phyloP scores from a whole-genome alignment of 768 basidiomycete genomes.

The Suillus subalutaceus region DNA sequence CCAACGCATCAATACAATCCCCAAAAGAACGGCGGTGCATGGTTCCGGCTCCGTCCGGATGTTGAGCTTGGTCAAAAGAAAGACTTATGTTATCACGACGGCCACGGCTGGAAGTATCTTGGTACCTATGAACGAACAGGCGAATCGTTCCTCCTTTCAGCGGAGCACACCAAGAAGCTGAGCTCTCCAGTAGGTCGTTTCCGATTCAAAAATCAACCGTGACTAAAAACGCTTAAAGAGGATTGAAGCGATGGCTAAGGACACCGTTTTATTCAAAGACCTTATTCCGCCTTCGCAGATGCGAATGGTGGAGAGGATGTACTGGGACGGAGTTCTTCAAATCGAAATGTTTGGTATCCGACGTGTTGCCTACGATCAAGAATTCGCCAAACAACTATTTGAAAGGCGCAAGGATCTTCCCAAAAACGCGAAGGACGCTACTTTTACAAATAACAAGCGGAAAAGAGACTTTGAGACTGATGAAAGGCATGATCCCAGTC shows the following conservation, averaged over 20 bases:
- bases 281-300: slow-evolving; percentile 27
- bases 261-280: slow-evolving; percentile 25
- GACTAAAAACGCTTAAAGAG: slow-evolving; percentile 18
- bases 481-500: neutral
- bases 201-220: neutral
- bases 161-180: slow-evolving; percentile 17
- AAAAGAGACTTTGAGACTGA: neutral
- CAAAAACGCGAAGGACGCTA: neutral
- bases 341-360: slow-evolving; percentile 29
- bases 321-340: slow-evolving; percentile 30
- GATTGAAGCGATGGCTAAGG: slow-evolving; percentile 18
- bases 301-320: slow-evolving; percentile 31
- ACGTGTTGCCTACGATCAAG: slow-evolving; percentile 22
- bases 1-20: slow-evolving; percentile 32
- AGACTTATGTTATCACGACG: slow-evolving; percentile 22
- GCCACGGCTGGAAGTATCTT: slow-evolving; percentile 20
- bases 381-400: slow-evolving; percentile 19
- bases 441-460: neutral
- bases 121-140: slow-evolving; percentile 30
- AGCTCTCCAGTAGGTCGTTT: slow-evolving; percentile 13
- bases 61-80: slow-evolving; percentile 21
- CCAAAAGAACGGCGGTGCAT: slow-evolving; percentile 17
- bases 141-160: slow-evolving; percentile 18
- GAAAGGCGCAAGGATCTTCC: slow-evolving; percentile 5
- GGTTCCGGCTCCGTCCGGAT: slow-evolving; percentile 16